Conservation (phyloP, 805 yeast species). For the Ogataea neopini region DNA sequence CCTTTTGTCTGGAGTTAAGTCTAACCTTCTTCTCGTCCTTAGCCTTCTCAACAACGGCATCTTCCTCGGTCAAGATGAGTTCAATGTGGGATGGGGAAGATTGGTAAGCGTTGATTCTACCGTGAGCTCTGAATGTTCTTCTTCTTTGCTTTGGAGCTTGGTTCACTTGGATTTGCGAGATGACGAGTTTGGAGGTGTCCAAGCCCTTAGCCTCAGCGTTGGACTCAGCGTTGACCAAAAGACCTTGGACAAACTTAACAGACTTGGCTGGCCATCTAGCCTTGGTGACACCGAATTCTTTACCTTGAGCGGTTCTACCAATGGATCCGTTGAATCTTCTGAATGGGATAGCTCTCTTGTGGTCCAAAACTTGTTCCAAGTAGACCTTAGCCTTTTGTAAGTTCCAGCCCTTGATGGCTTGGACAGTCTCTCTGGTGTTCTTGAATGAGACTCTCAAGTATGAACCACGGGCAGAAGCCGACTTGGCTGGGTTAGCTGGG, state of each 20-base stretch:
- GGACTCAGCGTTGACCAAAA: slow-evolving; percentile 96
- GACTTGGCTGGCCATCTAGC: slow-evolving; percentile 99
- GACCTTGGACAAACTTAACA: slow-evolving; percentile 91
- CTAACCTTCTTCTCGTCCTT: slow-evolving; percentile 52
- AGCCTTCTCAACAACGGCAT: slow-evolving; percentile 92
- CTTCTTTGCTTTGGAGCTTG: slow-evolving; percentile 99
- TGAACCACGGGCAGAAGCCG: slow-evolving; percentile 99
- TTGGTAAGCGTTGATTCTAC: slow-evolving; percentile 99
- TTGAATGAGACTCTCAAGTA: slow-evolving; percentile 99
- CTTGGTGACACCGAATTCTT: slow-evolving; percentile 99
- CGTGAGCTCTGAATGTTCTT: slow-evolving; percentile 99
- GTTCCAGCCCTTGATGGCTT: slow-evolving; percentile 98
- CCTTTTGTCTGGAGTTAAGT: slow-evolving; percentile 89
- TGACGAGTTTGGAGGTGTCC: slow-evolving; percentile 89
- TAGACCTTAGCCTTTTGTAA: slow-evolving; percentile 93
- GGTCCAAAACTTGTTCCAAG: slow-evolving; percentile 94
- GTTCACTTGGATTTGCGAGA: slow-evolving; percentile 99
- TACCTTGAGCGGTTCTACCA: slow-evolving; percentile 99
- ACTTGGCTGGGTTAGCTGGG: slow-evolving; percentile 98
- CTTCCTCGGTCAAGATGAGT: slow-evolving; percentile 93
- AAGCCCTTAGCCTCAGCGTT: slow-evolving; percentile 99
- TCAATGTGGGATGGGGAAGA: slow-evolving; percentile 99
- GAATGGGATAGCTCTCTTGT: slow-evolving; percentile 99
- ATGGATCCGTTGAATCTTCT: slow-evolving; percentile 95
- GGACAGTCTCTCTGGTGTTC: slow-evolving; percentile 99